Evolutionary conservation across 2,329 filamentous ascomycete species (phyloP), one percentile per base, ranked within the genome.

Genomic region (Paraconiothyrium brasiliense): DNA sequence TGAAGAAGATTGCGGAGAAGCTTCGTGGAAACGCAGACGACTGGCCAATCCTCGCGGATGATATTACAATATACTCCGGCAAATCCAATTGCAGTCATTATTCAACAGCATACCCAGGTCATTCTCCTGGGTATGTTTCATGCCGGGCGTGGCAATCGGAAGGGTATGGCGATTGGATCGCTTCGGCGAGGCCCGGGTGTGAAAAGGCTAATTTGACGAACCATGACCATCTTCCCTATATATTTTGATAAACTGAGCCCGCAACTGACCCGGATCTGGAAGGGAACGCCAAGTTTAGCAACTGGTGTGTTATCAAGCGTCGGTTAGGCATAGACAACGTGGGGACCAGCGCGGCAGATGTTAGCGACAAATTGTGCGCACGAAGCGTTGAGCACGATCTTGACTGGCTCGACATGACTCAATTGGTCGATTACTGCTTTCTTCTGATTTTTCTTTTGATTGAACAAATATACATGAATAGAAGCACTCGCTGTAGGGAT

Each of bases 101-200:
- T 58, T 70, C 58, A 61, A 61, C 48, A 52, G 49, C 59, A 63
- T 62, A 49, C 52, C 60, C 60, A 51, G 37, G 61, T 63, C 54
- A 58, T 59, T 58, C 62, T 64, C 63, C 46, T 67, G 61, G 65
- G 41, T 57, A 63, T 57, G 67, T 68, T 72, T 73, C 71, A 73
- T 65, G 58, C 68, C 65, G 65, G 67, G 67, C 69, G 44, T 66
- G 68, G 57, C 65, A 60, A 51, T 64, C 43, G 47, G 34, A 44
- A 35, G 37, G 13, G 32, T 48, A 14, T n/a, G 22, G 30, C 67
- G 65, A 70, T 71, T 70, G 67, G 71, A 34, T 61, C 60, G 49
- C 61, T 63, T 64, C 49, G 24, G 14, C 22, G 5, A 20, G n/a
- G 41, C 24, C 62, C 30, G 59, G 62, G 44, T 66, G 48, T 44